These are phyloP conservation scores for Telopea speciosissima DNA, from an alignment of 177 flowering plant genomes.

Conservation along the genomic window DNA sequence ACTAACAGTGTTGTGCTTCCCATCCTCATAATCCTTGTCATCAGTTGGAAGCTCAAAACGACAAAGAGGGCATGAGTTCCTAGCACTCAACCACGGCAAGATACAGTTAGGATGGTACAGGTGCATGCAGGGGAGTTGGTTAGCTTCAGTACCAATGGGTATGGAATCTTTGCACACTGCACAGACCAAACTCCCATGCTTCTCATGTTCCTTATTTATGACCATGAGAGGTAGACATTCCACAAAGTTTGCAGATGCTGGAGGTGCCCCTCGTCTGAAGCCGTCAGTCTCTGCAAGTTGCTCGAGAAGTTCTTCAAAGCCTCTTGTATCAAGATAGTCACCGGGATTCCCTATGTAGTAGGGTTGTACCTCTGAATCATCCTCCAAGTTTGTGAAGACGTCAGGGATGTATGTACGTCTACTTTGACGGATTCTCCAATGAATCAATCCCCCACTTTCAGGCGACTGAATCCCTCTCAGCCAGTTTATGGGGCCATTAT, in stretches of 20 bases:
- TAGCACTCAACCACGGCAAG: slow-evolving; percentile 69
- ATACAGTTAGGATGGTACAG: slow-evolving; percentile 81
- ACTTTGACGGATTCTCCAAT: slow-evolving; percentile 32
- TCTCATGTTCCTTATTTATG: slow-evolving; percentile 41
- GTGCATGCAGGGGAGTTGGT: slow-evolving; percentile 77
- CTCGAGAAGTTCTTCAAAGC: slow-evolving; percentile 56
- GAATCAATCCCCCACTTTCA: slow-evolving; percentile 24
- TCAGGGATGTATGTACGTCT: slow-evolving; percentile 19
- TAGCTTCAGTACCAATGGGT: slow-evolving; percentile 45
- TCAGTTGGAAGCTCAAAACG: slow-evolving; percentile 92
- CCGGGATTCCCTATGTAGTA: slow-evolving; percentile 28
- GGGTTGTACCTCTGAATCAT: slow-evolving; percentile 22
- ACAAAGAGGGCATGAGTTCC: slow-evolving; percentile 91
- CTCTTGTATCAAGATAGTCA: slow-evolving; percentile 49
- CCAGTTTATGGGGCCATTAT: slow-evolving; percentile 18
- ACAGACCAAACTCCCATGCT: slow-evolving; percentile 48
- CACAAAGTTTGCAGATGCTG: slow-evolving; percentile 62
- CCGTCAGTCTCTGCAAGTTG: slow-evolving; percentile 50
- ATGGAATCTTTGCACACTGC: slow-evolving; percentile 81
- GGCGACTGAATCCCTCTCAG: slow-evolving; percentile 19
- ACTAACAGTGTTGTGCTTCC: slow-evolving; percentile 24
- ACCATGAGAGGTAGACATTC: slow-evolving; percentile 45
- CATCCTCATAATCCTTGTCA: slow-evolving; percentile 65
- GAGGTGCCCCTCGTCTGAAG: slow-evolving; percentile 77
- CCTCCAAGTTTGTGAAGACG: slow-evolving; percentile 28